These are phyloP conservation scores for Rhizopogon sp. DNA, from an alignment of 768 basidiomycete species.

Conservation along the genomic window DNA sequence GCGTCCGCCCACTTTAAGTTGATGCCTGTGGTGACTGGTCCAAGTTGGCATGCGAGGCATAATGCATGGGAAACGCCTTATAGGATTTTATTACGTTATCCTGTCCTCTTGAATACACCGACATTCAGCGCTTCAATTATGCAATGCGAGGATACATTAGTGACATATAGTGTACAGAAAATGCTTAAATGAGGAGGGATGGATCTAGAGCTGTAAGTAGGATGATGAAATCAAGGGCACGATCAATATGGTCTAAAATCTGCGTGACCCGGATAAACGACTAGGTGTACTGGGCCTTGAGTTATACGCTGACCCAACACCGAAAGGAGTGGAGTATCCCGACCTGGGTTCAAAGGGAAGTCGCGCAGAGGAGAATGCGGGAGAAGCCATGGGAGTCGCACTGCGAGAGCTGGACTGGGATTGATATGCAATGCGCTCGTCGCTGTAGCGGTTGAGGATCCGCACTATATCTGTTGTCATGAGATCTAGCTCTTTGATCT, in stretches of 20 bases:
- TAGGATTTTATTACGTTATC: neutral
- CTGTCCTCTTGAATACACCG: neutral
- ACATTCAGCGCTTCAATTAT: neutral
- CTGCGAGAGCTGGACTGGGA: constrained; percentile 62
- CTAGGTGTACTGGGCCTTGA: constrained; percentile 68
- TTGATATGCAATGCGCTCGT: constrained; percentile 54
- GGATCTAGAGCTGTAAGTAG: constrained; percentile 7
- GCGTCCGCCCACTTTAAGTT: neutral
- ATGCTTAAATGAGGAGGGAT: constrained; percentile 6
- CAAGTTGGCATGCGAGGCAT: neutral
- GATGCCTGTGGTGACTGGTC: neutral
- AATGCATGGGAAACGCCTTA: neutral
- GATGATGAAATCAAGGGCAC: constrained; percentile 1
- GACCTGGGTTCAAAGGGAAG: constrained; percentile 40
- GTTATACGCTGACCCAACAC: constrained; percentile 36
- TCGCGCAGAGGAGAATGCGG: constrained; percentile 33
- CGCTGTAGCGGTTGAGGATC: constrained; percentile 66
- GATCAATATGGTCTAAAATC: constrained; percentile 18
- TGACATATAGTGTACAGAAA: constrained; percentile 14
- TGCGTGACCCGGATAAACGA: constrained; percentile 34
- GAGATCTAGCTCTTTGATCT: constrained; percentile 70
- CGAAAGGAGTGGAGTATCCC: constrained; percentile 55
- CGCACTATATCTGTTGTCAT: constrained; percentile 71
- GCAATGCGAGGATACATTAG: constrained; percentile 9
- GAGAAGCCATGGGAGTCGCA: constrained; percentile 58